Base-by-base conservation (phyloP, 148 eudicot species). In the Fagopyrum esculentum region DNA sequence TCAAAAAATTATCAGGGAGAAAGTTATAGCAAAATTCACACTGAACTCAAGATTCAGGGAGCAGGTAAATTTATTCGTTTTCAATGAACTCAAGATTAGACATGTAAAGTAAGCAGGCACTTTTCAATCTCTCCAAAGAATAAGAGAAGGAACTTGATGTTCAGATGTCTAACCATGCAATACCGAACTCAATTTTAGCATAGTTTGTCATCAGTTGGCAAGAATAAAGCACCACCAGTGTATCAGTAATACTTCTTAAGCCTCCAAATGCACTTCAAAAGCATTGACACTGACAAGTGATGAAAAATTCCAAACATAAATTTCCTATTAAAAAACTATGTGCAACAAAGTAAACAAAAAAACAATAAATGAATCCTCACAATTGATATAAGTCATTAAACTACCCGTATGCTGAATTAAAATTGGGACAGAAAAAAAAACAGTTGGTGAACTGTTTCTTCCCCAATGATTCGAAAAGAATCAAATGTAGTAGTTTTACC, bases 121-220 rank as follows among this genome's bases (percentile, higher is more conserved):
- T 30, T 30, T 30, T 12, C 57, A 54, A 54, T 4, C 57, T 0
- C 13, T n/a, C n/a, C n/a, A n/a, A n/a, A n/a, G n/a, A n/a, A n/a
- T n/a, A n/a, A n/a, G n/a, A n/a, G n/a, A n/a, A n/a, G n/a, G 10
- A 61, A 61, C 69, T 15, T 10, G 11, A 19, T 59, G 9, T 8
- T 59, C 17, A 59, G 64, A 59, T 1, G 15, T 19, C 26, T 55
- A 26, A 30, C 16, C 69, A 30, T 61, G 44, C 44, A 5, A 10
- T 26, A 29, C 4, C 1, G 17, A 22, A 40, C 71, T 66, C 5
- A 66, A 35, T 43, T 40, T 40, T 17, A 40, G 3, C 71, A 66
- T 66, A 35, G 71, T 9, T 40, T 66, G 46, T 66, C 71, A 66
- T 66, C 71, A 12, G 47, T n/a, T 66, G 71, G 47, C 71, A 66